These are phyloP conservation scores for Starmerella bombi DNA, from an alignment of 805 yeast species.

Conservation along the genomic window DNA sequence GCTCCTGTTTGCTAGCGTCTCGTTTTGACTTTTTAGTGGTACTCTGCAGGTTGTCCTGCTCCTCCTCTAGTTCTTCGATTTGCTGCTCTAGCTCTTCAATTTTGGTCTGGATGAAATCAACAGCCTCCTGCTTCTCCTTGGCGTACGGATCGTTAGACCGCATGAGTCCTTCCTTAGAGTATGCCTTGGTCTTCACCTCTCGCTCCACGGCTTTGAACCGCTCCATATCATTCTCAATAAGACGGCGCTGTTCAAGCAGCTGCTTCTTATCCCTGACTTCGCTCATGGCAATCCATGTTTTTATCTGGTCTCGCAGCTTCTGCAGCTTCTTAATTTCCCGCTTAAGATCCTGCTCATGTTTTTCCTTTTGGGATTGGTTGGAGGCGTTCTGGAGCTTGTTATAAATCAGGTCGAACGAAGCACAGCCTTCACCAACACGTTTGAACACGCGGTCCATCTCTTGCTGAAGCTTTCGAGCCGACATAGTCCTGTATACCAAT, in stretches of 20 bases:
- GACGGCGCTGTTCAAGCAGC: conserved; percentile 58
- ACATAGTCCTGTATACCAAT: conserved; percentile 19
- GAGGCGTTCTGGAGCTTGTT: conserved; percentile 74
- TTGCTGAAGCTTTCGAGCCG: conserved; percentile 25
- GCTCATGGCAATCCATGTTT: conserved; percentile 83
- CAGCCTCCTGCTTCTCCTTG: conserved; percentile 60
- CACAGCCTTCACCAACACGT: conserved; percentile 84
- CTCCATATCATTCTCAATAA: conserved; percentile 69
- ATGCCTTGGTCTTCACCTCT: conserved; percentile 85
- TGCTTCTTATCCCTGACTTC: conserved; percentile 83
- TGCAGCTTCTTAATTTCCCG: conserved; percentile 91
- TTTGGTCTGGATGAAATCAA: conserved; percentile 52
- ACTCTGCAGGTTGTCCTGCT: conserved; percentile 41
- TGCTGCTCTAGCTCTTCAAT: conserved; percentile 75
- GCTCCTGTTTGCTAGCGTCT: conserved; percentile 41
- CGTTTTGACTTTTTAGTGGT: conserved; percentile 47
- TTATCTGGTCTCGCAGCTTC: conserved; percentile 85
- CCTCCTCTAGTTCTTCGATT: conserved; percentile 63
- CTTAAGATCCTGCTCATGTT: conserved; percentile 76
- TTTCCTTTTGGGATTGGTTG: conserved; percentile 80
- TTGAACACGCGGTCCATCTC: conserved; percentile 90
- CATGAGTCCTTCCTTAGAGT: conserved; percentile 79
- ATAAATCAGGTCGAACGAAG: conserved; percentile 69
- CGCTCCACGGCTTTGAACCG: conserved; percentile 89
- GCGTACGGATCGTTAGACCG: conserved; percentile 66